Percentiles rank a stretch among this genome's conserved stretches.
Conservation (phyloP, 257 asterid species). For the Solanum pinnatisectum region DNA sequence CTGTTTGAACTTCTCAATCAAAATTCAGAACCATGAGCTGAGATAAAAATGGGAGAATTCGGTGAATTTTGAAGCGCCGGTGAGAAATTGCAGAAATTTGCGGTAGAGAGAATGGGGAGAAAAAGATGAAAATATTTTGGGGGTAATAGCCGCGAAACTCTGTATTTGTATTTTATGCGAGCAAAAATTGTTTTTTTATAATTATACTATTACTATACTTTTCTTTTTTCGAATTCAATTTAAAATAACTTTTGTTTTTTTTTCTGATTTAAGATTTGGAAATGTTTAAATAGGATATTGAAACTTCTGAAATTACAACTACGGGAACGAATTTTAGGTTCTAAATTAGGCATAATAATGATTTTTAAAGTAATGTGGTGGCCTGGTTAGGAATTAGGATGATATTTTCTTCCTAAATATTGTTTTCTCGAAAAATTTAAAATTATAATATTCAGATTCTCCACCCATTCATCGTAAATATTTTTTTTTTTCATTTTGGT, state of each 20-base stretch:
- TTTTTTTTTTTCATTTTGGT: too few species aligned
- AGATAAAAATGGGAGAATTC: neutral
- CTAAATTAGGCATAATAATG: neutral
- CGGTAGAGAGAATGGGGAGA: neutral
- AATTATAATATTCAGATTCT: too few species aligned
- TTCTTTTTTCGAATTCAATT: neutral
- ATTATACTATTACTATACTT: neutral
- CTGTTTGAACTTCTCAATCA: neutral
- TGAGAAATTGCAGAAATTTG: constrained; percentile 4
- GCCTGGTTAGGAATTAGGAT: too few species aligned
- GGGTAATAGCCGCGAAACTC: constrained; percentile 33
- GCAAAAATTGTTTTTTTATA: neutral
- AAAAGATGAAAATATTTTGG: constrained; percentile 6
- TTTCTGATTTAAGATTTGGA: neutral
- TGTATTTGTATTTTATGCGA: neutral
- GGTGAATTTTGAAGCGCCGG: neutral
- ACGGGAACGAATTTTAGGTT: neutral
- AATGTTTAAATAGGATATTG: neutral
- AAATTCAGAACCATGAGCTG: neutral
- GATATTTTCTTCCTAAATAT: neutral
- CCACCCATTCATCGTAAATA: neutral
- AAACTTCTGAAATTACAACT: neutral
- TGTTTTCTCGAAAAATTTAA: neutral
- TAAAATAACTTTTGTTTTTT: neutral
- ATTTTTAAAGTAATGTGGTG: too few species aligned